These are phyloP conservation scores for Jatropha podagrica DNA, from an alignment of 441 rosid genomes.

Conservation along the genomic window DNA sequence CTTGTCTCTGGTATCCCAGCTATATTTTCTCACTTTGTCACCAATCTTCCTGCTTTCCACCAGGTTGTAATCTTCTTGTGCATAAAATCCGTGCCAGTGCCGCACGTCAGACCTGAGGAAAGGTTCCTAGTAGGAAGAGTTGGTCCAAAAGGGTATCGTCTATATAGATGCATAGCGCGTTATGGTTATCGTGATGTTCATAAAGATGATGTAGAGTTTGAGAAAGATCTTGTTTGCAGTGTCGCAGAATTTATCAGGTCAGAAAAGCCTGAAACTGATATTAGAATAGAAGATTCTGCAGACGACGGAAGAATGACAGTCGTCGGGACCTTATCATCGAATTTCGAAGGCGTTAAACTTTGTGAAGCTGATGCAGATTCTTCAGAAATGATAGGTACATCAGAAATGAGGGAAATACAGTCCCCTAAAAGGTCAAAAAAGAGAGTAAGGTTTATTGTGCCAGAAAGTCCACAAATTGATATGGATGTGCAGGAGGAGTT, in stretches of 20 bases:
- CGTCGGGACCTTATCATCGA: slow-evolving; percentile 65
- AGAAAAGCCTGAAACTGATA: slow-evolving; percentile 35
- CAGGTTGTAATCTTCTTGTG: slow-evolving; percentile 88
- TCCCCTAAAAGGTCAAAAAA: slow-evolving; percentile 41
- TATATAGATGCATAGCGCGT: slow-evolving; percentile 81
- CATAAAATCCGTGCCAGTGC: slow-evolving; percentile 79
- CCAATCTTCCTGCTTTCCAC: slow-evolving; percentile 92
- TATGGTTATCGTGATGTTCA: slow-evolving; percentile 87
- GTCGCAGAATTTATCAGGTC: slow-evolving; percentile 78
- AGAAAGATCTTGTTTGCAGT: slow-evolving; percentile 67
- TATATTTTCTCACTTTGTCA: slow-evolving; percentile 82
- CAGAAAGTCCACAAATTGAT: slow-evolving; percentile 58
- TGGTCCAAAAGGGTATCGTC: slow-evolving; percentile 70
- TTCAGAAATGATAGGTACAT: slow-evolving; percentile 28
- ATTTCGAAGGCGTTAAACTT: slow-evolving; percentile 48
- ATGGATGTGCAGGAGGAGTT: slow-evolving; percentile 52
- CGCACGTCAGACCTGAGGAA: slow-evolving; percentile 78
- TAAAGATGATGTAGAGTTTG: slow-evolving; percentile 75
- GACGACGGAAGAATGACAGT: slow-evolving; percentile 57
- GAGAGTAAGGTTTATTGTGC: slow-evolving; percentile 70
- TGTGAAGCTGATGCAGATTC: slow-evolving; percentile 45
- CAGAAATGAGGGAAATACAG: slow-evolving; percentile 34
- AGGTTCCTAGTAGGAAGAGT: slow-evolving; percentile 86
- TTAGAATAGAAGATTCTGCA: slow-evolving; percentile 29
- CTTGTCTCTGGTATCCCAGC: slow-evolving; percentile 89